Percentiles rank a stretch among this genome's conserved stretches.
These are phyloP conservation scores for Lactarius indigo DNA, from an alignment of 768 basidiomycete species.

Conservation along the genomic window DNA sequence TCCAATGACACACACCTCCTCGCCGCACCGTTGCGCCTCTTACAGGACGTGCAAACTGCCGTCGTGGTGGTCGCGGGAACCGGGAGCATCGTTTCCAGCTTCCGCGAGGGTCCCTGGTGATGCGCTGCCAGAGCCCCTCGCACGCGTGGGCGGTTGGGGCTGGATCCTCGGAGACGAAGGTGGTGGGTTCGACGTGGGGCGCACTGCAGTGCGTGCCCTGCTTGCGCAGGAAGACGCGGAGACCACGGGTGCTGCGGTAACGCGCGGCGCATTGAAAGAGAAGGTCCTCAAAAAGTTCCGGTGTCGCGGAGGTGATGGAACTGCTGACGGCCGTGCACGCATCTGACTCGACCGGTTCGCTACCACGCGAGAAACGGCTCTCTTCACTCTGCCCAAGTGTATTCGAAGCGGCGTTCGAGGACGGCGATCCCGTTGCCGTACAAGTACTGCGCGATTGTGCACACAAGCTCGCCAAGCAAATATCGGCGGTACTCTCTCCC, in stretches of 20 bases:
- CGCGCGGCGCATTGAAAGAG: slow-evolving; percentile 37
- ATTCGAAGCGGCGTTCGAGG: slow-evolving; percentile 72
- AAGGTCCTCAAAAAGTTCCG: slow-evolving; percentile 53
- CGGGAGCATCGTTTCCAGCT: slow-evolving; percentile 71
- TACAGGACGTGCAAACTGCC: slow-evolving; percentile 56
- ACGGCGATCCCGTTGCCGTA: slow-evolving; percentile 62
- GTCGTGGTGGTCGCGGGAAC: slow-evolving; percentile 80
- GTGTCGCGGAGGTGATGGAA: slow-evolving; percentile 54
- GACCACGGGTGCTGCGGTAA: slow-evolving; percentile 29
- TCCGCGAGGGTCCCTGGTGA: slow-evolving; percentile 37
- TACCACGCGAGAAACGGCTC: slow-evolving; percentile 67
- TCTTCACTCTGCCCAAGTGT: slow-evolving; percentile 72
- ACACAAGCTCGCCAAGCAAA: slow-evolving; percentile 52
- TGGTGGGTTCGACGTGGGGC: slow-evolving; percentile 75
- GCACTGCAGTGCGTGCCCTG: slow-evolving; percentile 69
- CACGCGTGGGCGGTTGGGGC: slow-evolving; percentile 18
- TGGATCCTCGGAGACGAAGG: slow-evolving; percentile 47
- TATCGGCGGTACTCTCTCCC: slow-evolving; percentile 50
- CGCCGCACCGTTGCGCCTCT: slow-evolving; percentile 67
- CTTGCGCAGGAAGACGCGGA: slow-evolving; percentile 52
- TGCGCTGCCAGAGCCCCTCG: slow-evolving; percentile 14
- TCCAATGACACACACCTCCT: slow-evolving; percentile 85
- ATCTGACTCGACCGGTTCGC: slow-evolving; percentile 46
- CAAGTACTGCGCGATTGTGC: slow-evolving; percentile 53
- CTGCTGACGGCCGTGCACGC: slow-evolving; percentile 62